Evolutionary conservation across 169 alveolate genomes (phyloP), one percentile per base, ranked within the genome.

Genomic region (Plasmodium vivax): DNA sequence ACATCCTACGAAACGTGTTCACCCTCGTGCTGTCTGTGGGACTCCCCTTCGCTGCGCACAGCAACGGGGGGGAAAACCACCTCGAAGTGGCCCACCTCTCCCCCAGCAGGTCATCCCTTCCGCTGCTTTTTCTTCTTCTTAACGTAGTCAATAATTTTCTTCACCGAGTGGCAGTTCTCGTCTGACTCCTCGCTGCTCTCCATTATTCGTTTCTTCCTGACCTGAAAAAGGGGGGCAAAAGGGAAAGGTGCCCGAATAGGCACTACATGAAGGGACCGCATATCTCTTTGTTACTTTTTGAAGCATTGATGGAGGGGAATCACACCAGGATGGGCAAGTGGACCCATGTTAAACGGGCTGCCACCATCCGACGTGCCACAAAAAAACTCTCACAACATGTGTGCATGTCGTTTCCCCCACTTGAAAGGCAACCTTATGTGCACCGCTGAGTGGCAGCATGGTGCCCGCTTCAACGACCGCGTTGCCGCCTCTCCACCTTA

Each of bases 151-250:
- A 80, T n/a, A 23, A 79, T 88, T 58, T 43, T 88, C 43, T 54
- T 88, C 19, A 77, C 68, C 2, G 90, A 88, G 14, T 51, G 38
- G 62, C 71, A 81, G 19, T 79, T 79, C 19, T 88, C 90, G 72
- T 80, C 88, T 16, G 88, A 88, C 32, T 88, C 94, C 3, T 88
- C 94, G 32, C 94, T 88, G 32, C 94, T 88, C 32, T 54, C 83
- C 41, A 79, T 43, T 88, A 88, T 88, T 56, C 88, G 43, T 58
- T 77, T 88, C 41, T 80, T 88, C 58, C 5, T 88, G 8, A 88
- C 83, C 94, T 88, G 81, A 74, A 85, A 84, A 47, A 45, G 62
- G 43, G 30, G 23, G 38, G 79, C 32, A 84, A 73, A 7, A 0
- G 30, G 12, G n/a, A 79, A 79, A 12, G 54, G 79, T 54, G 36